These are phyloP conservation scores for Sordariomycetes sp. DNA, from an alignment of 2,329 filamentous ascomycete genomes.

Conservation along the genomic window DNA sequence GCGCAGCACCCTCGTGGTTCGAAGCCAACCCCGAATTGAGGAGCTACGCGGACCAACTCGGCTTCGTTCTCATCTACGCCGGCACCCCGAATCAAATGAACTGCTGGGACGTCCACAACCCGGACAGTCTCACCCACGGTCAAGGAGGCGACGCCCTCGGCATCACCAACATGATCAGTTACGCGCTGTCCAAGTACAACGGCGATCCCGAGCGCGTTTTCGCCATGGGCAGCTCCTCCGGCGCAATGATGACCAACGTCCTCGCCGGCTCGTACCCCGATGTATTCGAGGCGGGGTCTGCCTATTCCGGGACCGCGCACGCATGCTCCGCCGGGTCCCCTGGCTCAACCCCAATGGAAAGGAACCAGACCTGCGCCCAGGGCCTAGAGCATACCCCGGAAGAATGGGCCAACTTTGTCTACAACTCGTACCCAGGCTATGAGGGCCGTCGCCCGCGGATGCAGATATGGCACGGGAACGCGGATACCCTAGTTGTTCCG, in stretches of 20 bases:
- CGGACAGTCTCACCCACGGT: slow-evolving; percentile 34
- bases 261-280: slow-evolving; percentile 40
- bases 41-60: slow-evolving; percentile 22
- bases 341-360: slow-evolving; percentile 35
- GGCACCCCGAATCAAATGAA: slow-evolving; percentile 30
- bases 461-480: slow-evolving; percentile 4
- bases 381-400: slow-evolving; percentile 13
- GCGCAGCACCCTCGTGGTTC: slow-evolving; percentile 33
- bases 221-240: slow-evolving; percentile 33
- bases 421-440: slow-evolving; percentile 35
- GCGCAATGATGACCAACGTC: slow-evolving; percentile 36
- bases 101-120: slow-evolving; percentile 45
- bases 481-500: slow-evolving; percentile 26
- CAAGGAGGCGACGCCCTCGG: slow-evolving; percentile 41
- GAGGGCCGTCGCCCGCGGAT: slow-evolving; percentile 3
- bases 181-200: slow-evolving; percentile 34
- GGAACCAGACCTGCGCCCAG: slow-evolving; percentile 8
- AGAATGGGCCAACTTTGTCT: slow-evolving; percentile 25
- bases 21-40: slow-evolving; percentile 29
- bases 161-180: slow-evolving; percentile 46
- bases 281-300: slow-evolving; percentile 35
- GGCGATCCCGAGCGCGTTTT: slow-evolving; percentile 37
- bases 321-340: slow-evolving; percentile 27
- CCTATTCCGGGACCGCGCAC: slow-evolving; percentile 31
- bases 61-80: slow-evolving; percentile 39